A percentile compares a stretch with the other conserved stretches of the same genome.
phyloP scores from a whole-genome alignment of 495 filamentous ascomycete species.

The Niebla homalea region DNA sequence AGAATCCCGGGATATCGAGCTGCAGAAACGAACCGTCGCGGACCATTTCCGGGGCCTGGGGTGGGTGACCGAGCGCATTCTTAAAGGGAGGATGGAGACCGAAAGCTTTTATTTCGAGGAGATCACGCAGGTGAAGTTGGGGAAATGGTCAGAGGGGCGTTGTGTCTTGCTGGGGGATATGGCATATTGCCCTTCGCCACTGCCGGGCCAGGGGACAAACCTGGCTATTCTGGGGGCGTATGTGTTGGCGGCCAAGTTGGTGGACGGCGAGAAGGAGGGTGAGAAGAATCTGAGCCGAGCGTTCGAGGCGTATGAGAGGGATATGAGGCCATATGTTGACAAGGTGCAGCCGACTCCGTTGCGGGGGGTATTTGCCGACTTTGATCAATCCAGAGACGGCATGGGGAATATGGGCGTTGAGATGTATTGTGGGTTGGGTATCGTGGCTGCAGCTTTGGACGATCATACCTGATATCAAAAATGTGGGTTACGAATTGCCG shows the following conservation, averaged over 20 bases:
- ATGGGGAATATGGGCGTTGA: not conserved
- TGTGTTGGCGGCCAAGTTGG: constrained; percentile 12
- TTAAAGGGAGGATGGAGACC: constrained; percentile 11
- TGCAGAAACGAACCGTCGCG: constrained; percentile 10
- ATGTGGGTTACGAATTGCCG: no score
- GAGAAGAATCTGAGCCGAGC: constrained; percentile 4
- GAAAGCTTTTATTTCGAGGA: constrained; percentile 16
- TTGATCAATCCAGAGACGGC: constrained; percentile 10
- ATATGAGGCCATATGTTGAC: constrained; percentile 12
- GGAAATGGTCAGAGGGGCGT: constrained; percentile 13
- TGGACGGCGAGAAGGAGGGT: not conserved
- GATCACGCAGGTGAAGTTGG: constrained; percentile 14
- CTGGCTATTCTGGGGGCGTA: constrained; percentile 16
- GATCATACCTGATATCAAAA: not conserved
- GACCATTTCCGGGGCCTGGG: constrained; percentile 11
- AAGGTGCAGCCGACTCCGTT: constrained; percentile 12
- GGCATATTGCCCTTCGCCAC: constrained; percentile 12
- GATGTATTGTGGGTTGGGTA: not conserved
- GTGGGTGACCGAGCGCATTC: constrained; percentile 14
- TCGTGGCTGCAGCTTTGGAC: not conserved
- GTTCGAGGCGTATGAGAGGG: constrained; percentile 13
- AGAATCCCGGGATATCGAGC: constrained; percentile 7
- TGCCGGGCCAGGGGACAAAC: constrained; percentile 14
- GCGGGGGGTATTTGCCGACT: constrained; percentile 10
- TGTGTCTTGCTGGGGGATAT: constrained; percentile 14